These are phyloP conservation scores for Remersonia thermophila DNA, from an alignment of 2,329 filamentous ascomycete species.

Conservation along the genomic window DNA sequence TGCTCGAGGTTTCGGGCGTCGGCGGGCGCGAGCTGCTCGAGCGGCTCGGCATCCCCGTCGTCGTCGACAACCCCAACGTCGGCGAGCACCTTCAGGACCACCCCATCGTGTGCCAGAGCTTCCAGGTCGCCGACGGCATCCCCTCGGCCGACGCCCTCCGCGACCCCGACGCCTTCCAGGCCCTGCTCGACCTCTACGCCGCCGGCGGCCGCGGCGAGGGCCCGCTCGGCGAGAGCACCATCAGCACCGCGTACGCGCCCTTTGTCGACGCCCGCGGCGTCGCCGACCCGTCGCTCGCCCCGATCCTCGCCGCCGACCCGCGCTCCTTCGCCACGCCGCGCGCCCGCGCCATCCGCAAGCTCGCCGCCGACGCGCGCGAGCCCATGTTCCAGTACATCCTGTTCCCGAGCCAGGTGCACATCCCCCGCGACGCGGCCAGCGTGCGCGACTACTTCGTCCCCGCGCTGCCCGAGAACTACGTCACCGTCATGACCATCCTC, in stretches of 20 bases:
- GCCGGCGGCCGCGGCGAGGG: conserved; percentile 20
- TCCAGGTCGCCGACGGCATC: conserved; percentile 29
- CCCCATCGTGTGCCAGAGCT: conserved; percentile 23
- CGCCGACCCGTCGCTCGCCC: conserved; percentile 16
- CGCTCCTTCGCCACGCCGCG: conserved; percentile 9
- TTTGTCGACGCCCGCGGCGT: conserved; percentile 20
- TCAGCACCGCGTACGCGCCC: conserved; percentile 26
- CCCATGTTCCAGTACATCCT: conserved; percentile 24
- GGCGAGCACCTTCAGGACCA: conserved; percentile 37
- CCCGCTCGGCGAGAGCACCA: conserved; percentile 28
- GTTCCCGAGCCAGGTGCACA: conserved; percentile 22
- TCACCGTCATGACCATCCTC: conserved; percentile 44
- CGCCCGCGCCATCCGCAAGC: conserved; percentile 16
- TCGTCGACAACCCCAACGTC: conserved; percentile 31
- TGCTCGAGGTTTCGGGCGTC: conserved; percentile 26
- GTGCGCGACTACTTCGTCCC: conserved; percentile 21
- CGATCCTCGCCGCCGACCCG: conserved; percentile 16
- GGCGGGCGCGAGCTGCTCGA: conserved; percentile 28
- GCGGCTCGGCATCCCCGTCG: conserved; percentile 25
- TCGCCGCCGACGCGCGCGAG: conserved; percentile 21
- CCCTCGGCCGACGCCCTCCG: conserved; percentile 26
- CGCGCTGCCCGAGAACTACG: conserved; percentile 33
- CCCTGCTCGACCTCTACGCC: conserved; percentile 25
- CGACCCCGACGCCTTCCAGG: conserved; percentile 22
- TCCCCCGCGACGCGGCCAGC: conserved; percentile 13